A percentile compares a stretch with the other conserved stretches of the same genome.
phyloP scores from a whole-genome alignment of 345 rosid species.

The Acer campestre region DNA sequence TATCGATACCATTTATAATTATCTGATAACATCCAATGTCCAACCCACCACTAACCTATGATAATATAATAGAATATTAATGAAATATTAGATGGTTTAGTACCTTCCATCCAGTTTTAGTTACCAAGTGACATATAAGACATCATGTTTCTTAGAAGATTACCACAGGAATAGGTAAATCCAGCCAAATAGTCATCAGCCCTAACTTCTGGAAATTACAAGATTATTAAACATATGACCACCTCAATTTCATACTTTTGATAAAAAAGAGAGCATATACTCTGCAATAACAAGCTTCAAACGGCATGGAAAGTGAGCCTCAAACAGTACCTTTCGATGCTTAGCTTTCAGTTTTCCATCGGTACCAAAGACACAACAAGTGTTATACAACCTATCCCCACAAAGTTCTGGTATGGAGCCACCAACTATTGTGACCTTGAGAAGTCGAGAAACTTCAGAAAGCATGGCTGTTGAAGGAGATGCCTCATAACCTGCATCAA shows the following conservation, averaged over 20 bases:
- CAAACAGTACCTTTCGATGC: slow-evolving; percentile 72
- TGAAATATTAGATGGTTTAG: not conserved
- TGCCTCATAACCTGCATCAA: slow-evolving; percentile 64
- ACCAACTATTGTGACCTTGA: slow-evolving; percentile 79
- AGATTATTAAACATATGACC: not conserved
- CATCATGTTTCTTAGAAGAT: not conserved
- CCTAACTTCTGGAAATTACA: not conserved
- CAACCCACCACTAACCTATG: not conserved
- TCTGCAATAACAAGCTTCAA: not conserved
- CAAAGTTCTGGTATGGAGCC: slow-evolving; percentile 84
- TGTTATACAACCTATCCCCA: slow-evolving; percentile 72
- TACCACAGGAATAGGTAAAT: not conserved
- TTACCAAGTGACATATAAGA: not conserved
- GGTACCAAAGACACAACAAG: slow-evolving; percentile 81
- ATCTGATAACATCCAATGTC: not conserved
- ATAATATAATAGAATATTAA: not conserved
- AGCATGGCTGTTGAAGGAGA: slow-evolving; percentile 90
- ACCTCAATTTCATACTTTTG: not conserved
- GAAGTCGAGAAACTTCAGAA: slow-evolving; percentile 64
- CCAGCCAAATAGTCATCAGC: not conserved
- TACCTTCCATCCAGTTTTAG: not conserved
- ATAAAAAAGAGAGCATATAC: not conserved
- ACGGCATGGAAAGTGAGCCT: not conserved
- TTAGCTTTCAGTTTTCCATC: slow-evolving; percentile 79
- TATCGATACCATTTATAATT: not conserved